Percentiles rank a stretch among this genome's conserved stretches.
phyloP scores from a whole-genome alignment of 2,329 filamentous ascomycete genomes.

The Penicillium sp. region DNA sequence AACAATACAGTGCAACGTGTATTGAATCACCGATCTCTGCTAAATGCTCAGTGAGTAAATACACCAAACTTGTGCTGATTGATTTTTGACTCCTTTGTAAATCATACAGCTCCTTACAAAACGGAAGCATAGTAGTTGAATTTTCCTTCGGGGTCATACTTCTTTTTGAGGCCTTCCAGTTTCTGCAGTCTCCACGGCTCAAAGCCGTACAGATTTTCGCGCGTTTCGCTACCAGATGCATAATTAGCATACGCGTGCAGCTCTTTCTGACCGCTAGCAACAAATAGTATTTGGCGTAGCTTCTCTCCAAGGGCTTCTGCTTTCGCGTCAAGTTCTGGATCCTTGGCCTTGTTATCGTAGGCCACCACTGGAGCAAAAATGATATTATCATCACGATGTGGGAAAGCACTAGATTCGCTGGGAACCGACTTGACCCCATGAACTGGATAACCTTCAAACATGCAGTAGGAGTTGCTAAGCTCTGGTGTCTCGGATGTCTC shows the following conservation, averaged over 20 bases:
- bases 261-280: conserved; percentile 29
- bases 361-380: conserved; percentile 36
- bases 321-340: conserved; percentile 28
- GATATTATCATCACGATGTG: conserved; percentile 42
- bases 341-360: conserved; percentile 26
- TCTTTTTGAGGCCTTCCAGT: conserved; percentile 45
- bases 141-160: conserved; percentile 44
- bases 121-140: conserved; percentile 39
- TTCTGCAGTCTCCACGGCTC: conserved; percentile 48
- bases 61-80: no score
- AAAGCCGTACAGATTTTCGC: conserved; percentile 44
- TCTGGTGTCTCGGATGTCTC: conserved; percentile 23
- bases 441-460: conserved; percentile 51
- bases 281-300: conserved; percentile 36
- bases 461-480: conserved; percentile 39
- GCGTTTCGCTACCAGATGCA: conserved; percentile 46
- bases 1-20: no score
- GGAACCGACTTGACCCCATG: conserved; percentile 39
- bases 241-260: conserved; percentile 51
- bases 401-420: conserved; percentile 38
- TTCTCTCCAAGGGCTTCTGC: conserved; percentile 36
- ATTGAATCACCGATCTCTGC: no score
- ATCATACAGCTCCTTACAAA: no score
- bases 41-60: no score
- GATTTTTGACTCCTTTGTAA: no score